These are phyloP conservation scores for Meira miltonrushii DNA, from an alignment of 1,284 basidiomycete species.

Conservation along the genomic window DNA sequence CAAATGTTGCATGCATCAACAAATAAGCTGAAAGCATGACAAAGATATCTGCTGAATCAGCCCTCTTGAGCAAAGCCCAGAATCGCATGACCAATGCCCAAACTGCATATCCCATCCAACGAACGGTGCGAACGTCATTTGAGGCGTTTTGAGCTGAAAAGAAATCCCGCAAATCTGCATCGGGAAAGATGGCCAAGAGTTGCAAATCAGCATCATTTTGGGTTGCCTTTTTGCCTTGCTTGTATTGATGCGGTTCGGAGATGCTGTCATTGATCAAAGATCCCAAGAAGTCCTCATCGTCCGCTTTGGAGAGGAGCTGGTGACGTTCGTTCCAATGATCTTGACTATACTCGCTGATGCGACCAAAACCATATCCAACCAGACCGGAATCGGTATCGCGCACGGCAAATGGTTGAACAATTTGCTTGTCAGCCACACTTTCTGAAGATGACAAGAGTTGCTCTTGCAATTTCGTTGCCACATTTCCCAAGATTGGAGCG, in stretches of 20 bases:
- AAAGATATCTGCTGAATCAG: constrained; percentile 90
- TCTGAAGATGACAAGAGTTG: not conserved
- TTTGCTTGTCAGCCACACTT: not conserved
- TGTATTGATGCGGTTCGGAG: not conserved
- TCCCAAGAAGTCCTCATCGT: constrained; percentile 1
- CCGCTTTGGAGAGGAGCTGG: not conserved
- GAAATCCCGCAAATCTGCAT: constrained; percentile 6
- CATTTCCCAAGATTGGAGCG: constrained; percentile 8
- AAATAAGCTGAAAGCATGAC: constrained; percentile 92
- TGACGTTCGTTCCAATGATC: not conserved
- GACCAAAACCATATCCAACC: constrained; percentile 8
- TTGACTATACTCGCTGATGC: constrained; percentile 2
- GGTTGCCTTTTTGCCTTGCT: not conserved
- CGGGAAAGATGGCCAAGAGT: constrained; percentile 8
- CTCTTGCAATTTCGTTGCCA: constrained; percentile 7
- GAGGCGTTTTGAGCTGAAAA: not conserved
- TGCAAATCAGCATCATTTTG: not conserved
- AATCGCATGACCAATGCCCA: constrained; percentile 45
- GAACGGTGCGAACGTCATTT: constrained; percentile 37
- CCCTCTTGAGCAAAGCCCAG: constrained; percentile 59
- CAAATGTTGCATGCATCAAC: constrained; percentile 92
- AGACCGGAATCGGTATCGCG: not conserved
- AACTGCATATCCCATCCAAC: constrained; percentile 43
- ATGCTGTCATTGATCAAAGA: constrained; percentile 2
- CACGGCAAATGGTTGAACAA: not conserved